These are phyloP conservation scores for Lachnellula suecica DNA, from an alignment of 2,329 filamentous ascomycete species.

Conservation along the genomic window DNA sequence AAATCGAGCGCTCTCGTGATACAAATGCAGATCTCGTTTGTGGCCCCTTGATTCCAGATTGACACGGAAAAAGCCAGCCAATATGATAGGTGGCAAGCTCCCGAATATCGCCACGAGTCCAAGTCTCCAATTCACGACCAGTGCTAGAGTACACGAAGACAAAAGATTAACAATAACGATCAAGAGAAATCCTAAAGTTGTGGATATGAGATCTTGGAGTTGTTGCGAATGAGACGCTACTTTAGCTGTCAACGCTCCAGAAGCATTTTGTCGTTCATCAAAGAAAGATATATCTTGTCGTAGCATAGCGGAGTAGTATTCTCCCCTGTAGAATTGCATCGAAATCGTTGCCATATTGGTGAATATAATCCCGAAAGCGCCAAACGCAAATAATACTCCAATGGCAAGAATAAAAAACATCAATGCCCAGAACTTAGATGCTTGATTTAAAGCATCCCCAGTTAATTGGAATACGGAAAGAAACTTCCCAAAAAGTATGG, in stretches of 20 bases:
- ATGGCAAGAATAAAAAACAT: conserved; percentile 35
- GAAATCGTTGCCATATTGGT: conserved; percentile 87
- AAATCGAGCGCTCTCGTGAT: conserved; percentile 42
- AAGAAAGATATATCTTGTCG: conserved; percentile 91
- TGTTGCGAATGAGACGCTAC: conserved; percentile 79
- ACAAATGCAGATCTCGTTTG: conserved; percentile 44
- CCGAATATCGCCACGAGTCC: conserved; percentile 27
- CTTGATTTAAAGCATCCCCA: conserved; percentile 63
- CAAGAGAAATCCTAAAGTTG: conserved; percentile 1
- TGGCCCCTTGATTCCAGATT: conserved; percentile 54
- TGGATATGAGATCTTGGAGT: conserved; percentile 55
- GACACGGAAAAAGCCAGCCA: conserved; percentile 40
- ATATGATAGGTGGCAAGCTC: conserved; percentile 60
- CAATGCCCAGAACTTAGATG: conserved; percentile 8
- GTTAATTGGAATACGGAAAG: conserved; percentile 89
- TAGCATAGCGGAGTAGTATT: conserved; percentile 72
- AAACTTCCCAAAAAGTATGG: conserved; percentile 87
- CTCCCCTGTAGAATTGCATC: conserved; percentile 77
- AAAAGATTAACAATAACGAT: conserved; percentile 42
- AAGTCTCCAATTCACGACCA: conserved; percentile 37
- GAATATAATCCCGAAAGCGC: conserved; percentile 86
- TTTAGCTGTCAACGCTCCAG: conserved; percentile 82
- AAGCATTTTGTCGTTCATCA: conserved; percentile 80
- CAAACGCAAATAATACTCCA: conserved; percentile 93
- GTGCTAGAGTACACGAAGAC: conserved; percentile 51